A percentile compares a stretch with the other conserved stretches of the same genome.
Evolutionary conservation across 768 basidiomycete genomes (phyloP).

Genomic region (Leccinum boreale): DNA sequence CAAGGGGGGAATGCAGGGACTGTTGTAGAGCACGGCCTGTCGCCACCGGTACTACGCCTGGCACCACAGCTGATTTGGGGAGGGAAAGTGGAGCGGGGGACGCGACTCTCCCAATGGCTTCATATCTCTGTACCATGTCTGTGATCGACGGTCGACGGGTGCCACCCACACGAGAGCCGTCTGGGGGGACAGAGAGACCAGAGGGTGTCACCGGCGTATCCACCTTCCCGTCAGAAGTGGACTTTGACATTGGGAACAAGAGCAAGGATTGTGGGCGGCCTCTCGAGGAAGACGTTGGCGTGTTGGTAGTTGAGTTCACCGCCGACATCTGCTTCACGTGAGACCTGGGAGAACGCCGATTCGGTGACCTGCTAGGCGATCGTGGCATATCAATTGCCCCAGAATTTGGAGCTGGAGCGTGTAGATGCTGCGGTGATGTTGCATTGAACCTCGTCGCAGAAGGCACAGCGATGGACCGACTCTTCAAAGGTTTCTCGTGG

Average conservation of each 20-base stretch:
- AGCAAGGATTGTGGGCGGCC: slow-evolving; percentile 83
- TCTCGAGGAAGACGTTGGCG: slow-evolving; percentile 38
- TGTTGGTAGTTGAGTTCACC: slow-evolving; percentile 19
- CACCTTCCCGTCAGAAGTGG: slow-evolving; percentile 39
- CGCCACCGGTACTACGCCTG: slow-evolving; percentile 10
- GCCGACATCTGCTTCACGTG: slow-evolving; percentile 32
- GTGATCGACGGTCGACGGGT: slow-evolving; percentile 74
- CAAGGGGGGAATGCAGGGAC: slow-evolving; percentile 21
- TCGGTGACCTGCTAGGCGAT: slow-evolving; percentile 31
- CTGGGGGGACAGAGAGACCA: slow-evolving; percentile 46
- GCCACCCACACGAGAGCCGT: slow-evolving; percentile 37
- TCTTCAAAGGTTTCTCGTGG: slow-evolving; percentile 21
- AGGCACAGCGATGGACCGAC: slow-evolving; percentile 17
- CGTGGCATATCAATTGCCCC: slow-evolving; percentile 17
- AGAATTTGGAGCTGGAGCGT: slow-evolving; percentile 14
- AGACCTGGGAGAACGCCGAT: slow-evolving; percentile 24
- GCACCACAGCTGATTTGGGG: slow-evolving; percentile 25
- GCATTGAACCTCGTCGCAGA: slow-evolving; percentile 19
- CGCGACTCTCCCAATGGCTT: slow-evolving; percentile 50
- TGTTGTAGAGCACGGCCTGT: slow-evolving; percentile 22
- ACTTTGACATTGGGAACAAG: slow-evolving; percentile 50
- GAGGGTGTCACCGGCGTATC: slow-evolving; percentile 32
- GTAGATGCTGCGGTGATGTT: slow-evolving; percentile 26
- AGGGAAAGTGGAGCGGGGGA: slow-evolving; percentile 30
- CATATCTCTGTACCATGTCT: slow-evolving; percentile 82